Evolutionary conservation across 371 early-diverging fungal genomes (phyloP).

Genomic region (Mortierella sp.): DNA sequence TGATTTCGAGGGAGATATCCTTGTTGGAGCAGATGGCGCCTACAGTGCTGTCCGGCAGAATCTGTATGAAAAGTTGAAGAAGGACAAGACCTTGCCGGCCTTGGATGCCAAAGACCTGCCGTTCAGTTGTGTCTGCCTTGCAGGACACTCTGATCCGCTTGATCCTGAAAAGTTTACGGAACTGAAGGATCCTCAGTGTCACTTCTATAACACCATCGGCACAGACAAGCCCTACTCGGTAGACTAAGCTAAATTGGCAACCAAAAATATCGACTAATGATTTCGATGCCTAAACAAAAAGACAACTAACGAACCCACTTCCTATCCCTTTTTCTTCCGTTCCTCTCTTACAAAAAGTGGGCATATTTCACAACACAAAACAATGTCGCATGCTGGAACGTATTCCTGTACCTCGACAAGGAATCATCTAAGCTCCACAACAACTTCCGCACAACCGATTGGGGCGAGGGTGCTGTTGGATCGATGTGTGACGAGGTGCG

Average conservation of each 20-base stretch:
- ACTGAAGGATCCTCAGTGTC: neutral
- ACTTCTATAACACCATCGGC: neutral
- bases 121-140: slow-evolving; percentile 16
- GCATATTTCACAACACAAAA: slow-evolving; percentile 15
- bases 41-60: slow-evolving; percentile 14
- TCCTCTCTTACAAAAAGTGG: slow-evolving; percentile 4
- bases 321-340: neutral
- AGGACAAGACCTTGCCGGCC: neutral
- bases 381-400: slow-evolving; percentile 16
- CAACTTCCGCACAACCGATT: slow-evolving; percentile 18
- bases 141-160: slow-evolving; percentile 13
- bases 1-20: slow-evolving; percentile 7
- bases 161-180: slow-evolving; percentile 16
- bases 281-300: neutral
- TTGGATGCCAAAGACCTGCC: slow-evolving; percentile 14
- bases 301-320: neutral
- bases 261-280: neutral
- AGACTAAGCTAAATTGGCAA: neutral
- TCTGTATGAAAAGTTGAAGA: neutral
- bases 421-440: slow-evolving; percentile 10
- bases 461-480: slow-evolving; percentile 20
- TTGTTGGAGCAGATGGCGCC: slow-evolving; percentile 27
- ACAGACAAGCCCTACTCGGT: slow-evolving; percentile 21
- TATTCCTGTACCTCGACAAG: slow-evolving; percentile 19
- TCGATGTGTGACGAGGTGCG: slow-evolving; percentile 25